Conservation (phyloP, 2,329 filamentous ascomycete species). For the Lachnellula cervina region DNA sequence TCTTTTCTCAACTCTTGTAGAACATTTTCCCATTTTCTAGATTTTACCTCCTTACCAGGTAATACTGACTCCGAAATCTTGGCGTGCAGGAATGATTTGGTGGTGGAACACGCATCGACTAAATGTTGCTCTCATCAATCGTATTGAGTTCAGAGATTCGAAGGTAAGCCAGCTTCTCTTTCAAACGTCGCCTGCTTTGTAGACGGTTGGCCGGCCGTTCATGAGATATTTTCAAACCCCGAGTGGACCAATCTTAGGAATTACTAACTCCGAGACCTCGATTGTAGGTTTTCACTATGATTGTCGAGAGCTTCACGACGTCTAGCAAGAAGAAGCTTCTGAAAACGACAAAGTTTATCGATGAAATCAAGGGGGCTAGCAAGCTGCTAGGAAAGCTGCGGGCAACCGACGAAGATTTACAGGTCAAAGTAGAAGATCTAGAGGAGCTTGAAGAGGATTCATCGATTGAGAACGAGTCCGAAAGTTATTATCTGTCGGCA, state of each 20-base stretch:
- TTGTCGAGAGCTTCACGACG: slow-evolving; percentile 35
- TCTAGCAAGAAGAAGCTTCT: slow-evolving; percentile 16
- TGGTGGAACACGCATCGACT: slow-evolving; percentile 51
- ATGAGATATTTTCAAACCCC: too few species aligned
- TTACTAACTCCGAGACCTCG: too few species aligned
- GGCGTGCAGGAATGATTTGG: slow-evolving; percentile 40
- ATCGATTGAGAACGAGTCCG: slow-evolving; percentile 29
- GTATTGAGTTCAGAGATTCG: slow-evolving; percentile 53
- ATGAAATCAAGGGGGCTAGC: slow-evolving; percentile 13
- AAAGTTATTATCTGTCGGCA: slow-evolving; percentile 29
- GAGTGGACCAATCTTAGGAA: too few species aligned
- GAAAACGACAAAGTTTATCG: slow-evolving; percentile 11
- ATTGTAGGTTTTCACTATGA: slow-evolving; percentile 40
- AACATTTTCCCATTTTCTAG: too few species aligned
- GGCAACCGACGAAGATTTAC: neutral
- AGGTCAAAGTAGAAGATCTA: slow-evolving; percentile 5
- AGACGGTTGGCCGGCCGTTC: too few species aligned
- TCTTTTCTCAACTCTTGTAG: too few species aligned
- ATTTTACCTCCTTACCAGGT: too few species aligned
- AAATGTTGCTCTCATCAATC: slow-evolving; percentile 60
- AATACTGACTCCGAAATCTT: too few species aligned
- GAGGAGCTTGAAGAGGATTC: slow-evolving; percentile 15
- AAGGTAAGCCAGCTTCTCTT: slow-evolving; percentile 17
- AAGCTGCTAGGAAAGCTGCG: slow-evolving; percentile 5
- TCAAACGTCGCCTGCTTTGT: too few species aligned